These are phyloP conservation scores for Incumbomyces lentus DNA, from an alignment of 2,329 filamentous ascomycete species.

Conservation along the genomic window DNA sequence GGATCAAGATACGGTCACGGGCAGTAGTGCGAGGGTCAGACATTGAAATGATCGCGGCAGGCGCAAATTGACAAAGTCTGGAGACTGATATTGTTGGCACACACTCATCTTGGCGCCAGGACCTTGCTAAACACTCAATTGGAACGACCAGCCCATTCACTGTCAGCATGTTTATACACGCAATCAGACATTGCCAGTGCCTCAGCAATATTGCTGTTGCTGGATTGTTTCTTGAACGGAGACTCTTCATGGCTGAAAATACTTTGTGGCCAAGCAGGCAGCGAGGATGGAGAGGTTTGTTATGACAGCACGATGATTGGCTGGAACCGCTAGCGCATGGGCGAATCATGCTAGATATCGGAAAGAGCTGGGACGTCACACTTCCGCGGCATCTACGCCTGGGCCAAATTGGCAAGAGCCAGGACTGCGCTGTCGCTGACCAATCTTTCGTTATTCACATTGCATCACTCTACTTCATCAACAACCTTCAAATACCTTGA, in stretches of 20 bases:
- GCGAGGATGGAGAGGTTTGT: background rate
- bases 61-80: constrained; percentile 6
- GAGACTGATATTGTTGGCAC: background rate
- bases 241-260: too few relatives aligned
- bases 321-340: background rate
- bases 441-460: constrained; percentile 1
- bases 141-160: too few relatives aligned
- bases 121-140: background rate
- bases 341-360: background rate
- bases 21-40: background rate
- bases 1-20: background rate
- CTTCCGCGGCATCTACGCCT: background rate
- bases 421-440: background rate
- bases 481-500: background rate
- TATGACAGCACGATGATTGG: background rate
- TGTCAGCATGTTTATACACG: too few relatives aligned
- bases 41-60: background rate
- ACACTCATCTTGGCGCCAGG: background rate
- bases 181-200: too few relatives aligned
- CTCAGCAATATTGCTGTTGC: too few relatives aligned
- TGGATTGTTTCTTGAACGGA: too few relatives aligned
- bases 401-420: background rate
- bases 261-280: too few relatives aligned
- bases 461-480: background rate
- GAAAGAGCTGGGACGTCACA: background rate